Base-by-base conservation (phyloP, 129 eudicot genomes). In the Apium graveolens region DNA sequence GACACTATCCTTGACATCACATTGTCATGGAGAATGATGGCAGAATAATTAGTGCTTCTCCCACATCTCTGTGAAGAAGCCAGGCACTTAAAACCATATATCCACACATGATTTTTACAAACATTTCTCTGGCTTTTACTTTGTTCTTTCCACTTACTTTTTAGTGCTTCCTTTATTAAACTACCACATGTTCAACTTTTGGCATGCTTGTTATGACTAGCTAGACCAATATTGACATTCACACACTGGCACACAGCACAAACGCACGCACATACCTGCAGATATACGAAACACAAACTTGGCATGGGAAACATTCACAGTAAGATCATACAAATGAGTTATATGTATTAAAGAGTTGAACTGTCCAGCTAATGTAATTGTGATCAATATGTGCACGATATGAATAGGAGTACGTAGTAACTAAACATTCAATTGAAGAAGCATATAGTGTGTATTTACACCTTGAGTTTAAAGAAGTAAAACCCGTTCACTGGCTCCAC, bases 401-500 rank as follows among this genome's bases (percentile, higher is more conserved):
- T 37, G 10, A 18, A 9, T 68, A 17, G 73, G 37, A 16, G 11
- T 57, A 29, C 24, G 13, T 9, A 57, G 29, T 24, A 57, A 57
- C 65, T 24, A 8, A n/a, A 57, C n/a, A 55, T 21, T 55, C 26
- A 53, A n/a, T n/a, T n/a, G n/a, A n/a, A n/a, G n/a, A n/a, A n/a
- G n/a, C n/a, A 48, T 46, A 14, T 46, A 14, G 18, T 5, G 11
- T 31, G 4, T 2, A 21, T 41, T 9, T 11, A n/a, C 16, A 73
- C 76, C 76, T 73, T 37, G 76, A 73, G 76, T 42, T 42, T 73
- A 29, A 73, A 73, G 76, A 42, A 73, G 76, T n/a, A 27, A 26
- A 41, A 42, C 53, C 55, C 32, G 29, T 42, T 42, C 76, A 42
- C 5, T 26, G 35, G 51, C 51, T 73, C 55, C 76, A 73, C 0